Percentiles rank a stretch among this genome's conserved stretches.
These are phyloP conservation scores for Ceraceosorus guamensis DNA, from an alignment of 1,284 basidiomycete genomes.

Conservation along the genomic window DNA sequence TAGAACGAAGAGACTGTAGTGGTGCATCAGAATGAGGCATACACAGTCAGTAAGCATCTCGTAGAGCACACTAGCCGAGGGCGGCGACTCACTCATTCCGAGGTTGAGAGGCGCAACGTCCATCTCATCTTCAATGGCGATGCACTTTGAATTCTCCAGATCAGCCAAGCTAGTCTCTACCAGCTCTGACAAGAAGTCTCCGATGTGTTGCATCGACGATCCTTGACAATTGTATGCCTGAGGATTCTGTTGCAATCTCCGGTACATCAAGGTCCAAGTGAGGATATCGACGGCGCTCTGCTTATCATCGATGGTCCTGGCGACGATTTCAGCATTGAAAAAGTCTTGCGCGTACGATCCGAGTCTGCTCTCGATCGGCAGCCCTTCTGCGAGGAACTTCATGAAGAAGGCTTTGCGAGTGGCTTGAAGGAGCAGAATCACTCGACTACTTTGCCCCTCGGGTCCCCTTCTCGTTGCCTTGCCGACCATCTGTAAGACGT, in stretches of 20 bases:
- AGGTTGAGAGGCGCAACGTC: conserved; percentile 51
- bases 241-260: conserved; percentile 83
- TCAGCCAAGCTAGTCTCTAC: conserved; percentile 89
- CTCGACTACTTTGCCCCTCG: conserved; percentile 58
- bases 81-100: conserved; percentile 24
- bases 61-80: background rate
- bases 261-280: conserved; percentile 94
- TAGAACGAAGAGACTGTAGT: conserved; percentile 58
- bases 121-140: conserved; percentile 65
- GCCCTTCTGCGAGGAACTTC: conserved; percentile 91
- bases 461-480: conserved; percentile 70
- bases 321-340: conserved; percentile 95
- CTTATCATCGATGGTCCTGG: conserved; percentile 80
- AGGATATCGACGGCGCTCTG: conserved; percentile 61
- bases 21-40: background rate
- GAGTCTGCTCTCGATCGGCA: conserved; percentile 81
- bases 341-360: conserved; percentile 71
- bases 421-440: conserved; percentile 93
- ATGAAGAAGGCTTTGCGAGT: conserved; percentile 94
- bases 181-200: conserved; percentile 67
- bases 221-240: conserved; percentile 46
- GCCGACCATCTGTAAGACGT: conserved; percentile 98
- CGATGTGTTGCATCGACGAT: conserved; percentile 38
- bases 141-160: conserved; percentile 88
- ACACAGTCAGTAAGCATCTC: background rate